phyloP scores from a whole-genome alignment of 1,284 basidiomycete species.

The Lignosus rhinocerotis region DNA sequence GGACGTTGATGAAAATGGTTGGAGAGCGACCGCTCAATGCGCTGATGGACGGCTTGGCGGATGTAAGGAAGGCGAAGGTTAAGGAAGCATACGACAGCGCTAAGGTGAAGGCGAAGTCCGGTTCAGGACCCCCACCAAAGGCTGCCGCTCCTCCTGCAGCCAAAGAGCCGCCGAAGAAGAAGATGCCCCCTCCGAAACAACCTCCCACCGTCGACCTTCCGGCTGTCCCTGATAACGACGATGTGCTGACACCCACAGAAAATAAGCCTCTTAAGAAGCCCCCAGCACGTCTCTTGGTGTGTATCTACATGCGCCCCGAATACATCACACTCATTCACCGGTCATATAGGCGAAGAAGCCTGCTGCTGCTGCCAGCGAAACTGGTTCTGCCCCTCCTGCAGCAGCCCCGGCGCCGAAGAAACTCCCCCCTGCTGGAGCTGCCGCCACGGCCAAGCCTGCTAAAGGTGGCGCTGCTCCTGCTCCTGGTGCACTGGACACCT shows the following conservation, averaged over 20 bases:
- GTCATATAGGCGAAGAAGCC: conserved; percentile 54
- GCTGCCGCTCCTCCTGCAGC: conserved; percentile 40
- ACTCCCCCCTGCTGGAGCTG: conserved; percentile 37
- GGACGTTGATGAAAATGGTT: conserved; percentile 95
- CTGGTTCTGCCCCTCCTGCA: conserved; percentile 27
- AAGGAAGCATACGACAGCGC: conserved; percentile 92
- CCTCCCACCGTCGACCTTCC: conserved; percentile 34
- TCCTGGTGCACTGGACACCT: conserved; percentile 70
- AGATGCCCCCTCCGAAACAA: conserved; percentile 38
- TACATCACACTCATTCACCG: not conserved
- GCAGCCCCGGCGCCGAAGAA: conserved; percentile 47
- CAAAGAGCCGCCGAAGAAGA: conserved; percentile 51
- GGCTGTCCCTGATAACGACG: conserved; percentile 23
- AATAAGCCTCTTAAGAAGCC: conserved; percentile 53
- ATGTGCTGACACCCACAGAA: conserved; percentile 37
- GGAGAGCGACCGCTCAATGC: conserved; percentile 92
- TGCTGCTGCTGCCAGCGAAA: conserved; percentile 31
- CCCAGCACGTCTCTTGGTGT: conserved; percentile 49
- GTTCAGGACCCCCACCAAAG: conserved; percentile 51
- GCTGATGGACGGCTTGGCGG: conserved; percentile 84
- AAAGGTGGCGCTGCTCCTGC: conserved; percentile 51
- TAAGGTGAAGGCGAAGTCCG: conserved; percentile 81
- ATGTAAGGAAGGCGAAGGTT: conserved; percentile 91
- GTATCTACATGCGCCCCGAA: conserved; percentile 16
- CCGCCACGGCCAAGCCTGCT: conserved; percentile 44